Conservation (phyloP, 441 rosid species). For the Corymbia citriodora region DNA sequence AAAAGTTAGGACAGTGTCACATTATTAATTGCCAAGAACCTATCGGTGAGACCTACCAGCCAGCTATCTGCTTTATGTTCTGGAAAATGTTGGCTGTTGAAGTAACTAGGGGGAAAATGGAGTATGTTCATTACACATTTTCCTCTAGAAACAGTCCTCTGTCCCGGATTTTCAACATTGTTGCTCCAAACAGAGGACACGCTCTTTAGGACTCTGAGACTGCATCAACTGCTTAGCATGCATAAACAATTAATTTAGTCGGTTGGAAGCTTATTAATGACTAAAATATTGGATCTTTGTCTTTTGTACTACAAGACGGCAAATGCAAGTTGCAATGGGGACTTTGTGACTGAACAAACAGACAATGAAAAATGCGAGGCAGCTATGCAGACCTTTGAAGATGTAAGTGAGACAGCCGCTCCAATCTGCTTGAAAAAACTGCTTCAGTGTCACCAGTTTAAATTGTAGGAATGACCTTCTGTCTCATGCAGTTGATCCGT, state of each 20-base stretch:
- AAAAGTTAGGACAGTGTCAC: not conserved
- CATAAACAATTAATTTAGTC: not conserved
- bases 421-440: not conserved
- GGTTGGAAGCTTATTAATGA: not conserved
- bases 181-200: not conserved
- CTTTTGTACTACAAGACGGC: not conserved
- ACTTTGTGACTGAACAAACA: not conserved
- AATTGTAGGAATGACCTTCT: not conserved
- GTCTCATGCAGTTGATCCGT: not conserved
- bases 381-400: not conserved
- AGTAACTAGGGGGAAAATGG: not conserved
- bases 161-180: not conserved
- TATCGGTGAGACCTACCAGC: not conserved
- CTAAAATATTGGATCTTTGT: not conserved
- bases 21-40: not conserved
- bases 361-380: not conserved
- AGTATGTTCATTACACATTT: not conserved
- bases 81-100: not conserved
- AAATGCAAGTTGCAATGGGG: not conserved
- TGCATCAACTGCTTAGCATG: not conserved
- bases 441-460: not conserved
- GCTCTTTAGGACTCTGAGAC: not conserved
- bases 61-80: not conserved
- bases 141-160: not conserved
- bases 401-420: not conserved